Conservation (phyloP, 306 rosid genomes). For the Prinsepia uniflora region DNA sequence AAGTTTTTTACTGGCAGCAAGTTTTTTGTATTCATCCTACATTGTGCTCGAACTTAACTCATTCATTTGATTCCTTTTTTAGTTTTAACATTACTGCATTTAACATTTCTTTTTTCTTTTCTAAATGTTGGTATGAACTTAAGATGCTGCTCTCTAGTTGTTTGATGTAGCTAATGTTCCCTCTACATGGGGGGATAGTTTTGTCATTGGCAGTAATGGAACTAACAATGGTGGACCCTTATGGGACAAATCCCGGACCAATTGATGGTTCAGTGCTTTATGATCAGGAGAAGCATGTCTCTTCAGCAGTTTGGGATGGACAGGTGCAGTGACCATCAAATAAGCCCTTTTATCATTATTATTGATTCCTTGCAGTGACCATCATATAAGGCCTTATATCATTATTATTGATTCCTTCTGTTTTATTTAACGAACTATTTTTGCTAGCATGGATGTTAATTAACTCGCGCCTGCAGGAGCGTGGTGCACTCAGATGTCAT, state of each 20-base stretch:
- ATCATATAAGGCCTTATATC: constrained; percentile 11
- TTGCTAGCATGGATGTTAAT: constrained; percentile 5
- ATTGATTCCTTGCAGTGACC: constrained; percentile 22
- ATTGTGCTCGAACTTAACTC: neutral
- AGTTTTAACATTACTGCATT: neutral
- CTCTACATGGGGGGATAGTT: constrained; percentile 21
- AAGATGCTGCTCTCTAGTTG: constrained; percentile 16
- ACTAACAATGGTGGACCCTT: constrained; percentile 53
- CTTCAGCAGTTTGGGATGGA: constrained; percentile 97
- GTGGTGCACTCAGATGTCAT: constrained; percentile 98
- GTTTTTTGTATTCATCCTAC: neutral
- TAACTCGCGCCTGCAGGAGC: constrained; percentile 59
- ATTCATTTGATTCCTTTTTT: neutral
- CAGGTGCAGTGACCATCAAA: constrained; percentile 59
- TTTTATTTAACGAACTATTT: constrained; percentile 2
- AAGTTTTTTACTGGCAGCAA: neutral
- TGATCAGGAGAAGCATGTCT: constrained; percentile 99
- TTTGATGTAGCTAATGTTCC: constrained; percentile 12
- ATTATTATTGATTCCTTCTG: constrained; percentile 6
- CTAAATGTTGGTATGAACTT: neutral
- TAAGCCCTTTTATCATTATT: constrained; percentile 11
- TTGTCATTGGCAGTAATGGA: constrained; percentile 55
- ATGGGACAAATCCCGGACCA: constrained; percentile 91
- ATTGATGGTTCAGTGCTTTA: constrained; percentile 79
- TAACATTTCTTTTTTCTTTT: neutral